Conservation (phyloP, 140 eudicot genomes). For the Bidens hawaiensis region DNA sequence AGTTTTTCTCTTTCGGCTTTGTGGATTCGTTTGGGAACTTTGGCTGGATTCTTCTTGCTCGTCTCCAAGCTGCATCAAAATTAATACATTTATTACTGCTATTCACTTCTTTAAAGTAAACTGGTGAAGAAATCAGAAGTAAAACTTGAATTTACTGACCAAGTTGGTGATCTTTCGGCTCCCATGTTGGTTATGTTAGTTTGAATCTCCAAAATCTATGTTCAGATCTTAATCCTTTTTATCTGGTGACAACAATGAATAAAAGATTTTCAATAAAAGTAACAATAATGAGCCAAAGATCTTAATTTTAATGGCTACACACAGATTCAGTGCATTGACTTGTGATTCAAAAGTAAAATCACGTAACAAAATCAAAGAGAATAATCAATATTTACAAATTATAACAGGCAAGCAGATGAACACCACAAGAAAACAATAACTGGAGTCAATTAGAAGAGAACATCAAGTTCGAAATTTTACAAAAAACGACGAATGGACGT, state of each 20-base stretch:
- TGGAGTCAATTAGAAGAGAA: background rate
- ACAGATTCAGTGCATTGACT: background rate
- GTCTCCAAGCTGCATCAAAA: conserved; percentile 45
- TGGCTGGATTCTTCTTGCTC: conserved; percentile 49
- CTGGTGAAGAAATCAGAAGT: conserved; percentile 4
- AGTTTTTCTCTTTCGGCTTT: conserved; percentile 88
- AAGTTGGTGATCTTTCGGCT: conserved; percentile 32
- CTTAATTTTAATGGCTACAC: background rate
- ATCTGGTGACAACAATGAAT: conserved; percentile 8
- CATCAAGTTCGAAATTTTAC: background rate
- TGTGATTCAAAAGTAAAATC: background rate
- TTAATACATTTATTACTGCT: background rate
- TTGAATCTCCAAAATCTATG: conserved; percentile 7
- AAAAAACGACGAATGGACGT: background rate
- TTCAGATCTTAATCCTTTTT: conserved; percentile 7
- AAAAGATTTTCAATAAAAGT: background rate
- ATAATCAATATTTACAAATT: background rate
- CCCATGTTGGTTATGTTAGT: conserved; percentile 19
- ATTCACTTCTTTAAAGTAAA: background rate
- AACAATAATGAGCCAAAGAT: background rate
- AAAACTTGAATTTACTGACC: conserved; percentile 20
- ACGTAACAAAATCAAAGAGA: background rate
- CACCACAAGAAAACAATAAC: conserved; percentile 4
- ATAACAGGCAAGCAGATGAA: background rate
- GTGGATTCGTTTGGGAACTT: conserved; percentile 62